Evolutionary conservation across 2,329 filamentous ascomycete species (phyloP), one percentile per base, ranked within the genome.

Genomic region (Colletotrichum simmondsii): DNA sequence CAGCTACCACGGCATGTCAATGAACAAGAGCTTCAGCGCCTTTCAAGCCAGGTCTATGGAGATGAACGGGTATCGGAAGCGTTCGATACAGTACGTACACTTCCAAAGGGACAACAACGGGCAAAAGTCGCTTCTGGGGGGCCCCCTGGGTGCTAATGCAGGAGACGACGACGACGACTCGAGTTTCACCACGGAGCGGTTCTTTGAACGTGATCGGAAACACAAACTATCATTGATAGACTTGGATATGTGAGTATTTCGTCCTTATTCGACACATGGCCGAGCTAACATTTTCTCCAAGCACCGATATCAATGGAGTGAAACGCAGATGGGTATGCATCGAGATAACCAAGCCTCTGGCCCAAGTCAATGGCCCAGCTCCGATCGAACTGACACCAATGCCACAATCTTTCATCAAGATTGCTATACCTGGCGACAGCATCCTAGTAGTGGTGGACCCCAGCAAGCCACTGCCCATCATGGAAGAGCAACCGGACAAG

Each of bases 351-450:
- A 62, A 64, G 46, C 64, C 64, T 24, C 46, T 74, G 26, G 49
- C 63, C 19, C 28, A 56, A 5, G 59, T 37, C 53, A 16, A 28
- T 5, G 74, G 74, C 16, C 54, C 35, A 11, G 49, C 53, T 28
- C 74, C 71, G 8, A 35, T 32, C 16, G 71, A 74, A 24, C 61
- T 75, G 14, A 32, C 63, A 1, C 64, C 67, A 7, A 72, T 74
- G 68, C 74, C 74, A 8, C 42, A 28, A 35, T 68, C 63, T 1
- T 63, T 49, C 11, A 53, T 75, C 37, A 71, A 61, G 24, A 65
- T 75, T 35, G 72, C 74, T 26, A 65, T 67, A 26, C 68, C 72
- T 10, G 49, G n/a, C 19, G 72, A 65, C 14, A 74, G 70, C 12
- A 46, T 73, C n/a, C 42, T 22, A 6, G 4, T 53, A 35, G 12